Evolutionary conservation across 2,329 filamentous ascomycete species (phyloP), one percentile per base, ranked within the genome.

Genomic region (Trichoderma atrobrunneum): DNA sequence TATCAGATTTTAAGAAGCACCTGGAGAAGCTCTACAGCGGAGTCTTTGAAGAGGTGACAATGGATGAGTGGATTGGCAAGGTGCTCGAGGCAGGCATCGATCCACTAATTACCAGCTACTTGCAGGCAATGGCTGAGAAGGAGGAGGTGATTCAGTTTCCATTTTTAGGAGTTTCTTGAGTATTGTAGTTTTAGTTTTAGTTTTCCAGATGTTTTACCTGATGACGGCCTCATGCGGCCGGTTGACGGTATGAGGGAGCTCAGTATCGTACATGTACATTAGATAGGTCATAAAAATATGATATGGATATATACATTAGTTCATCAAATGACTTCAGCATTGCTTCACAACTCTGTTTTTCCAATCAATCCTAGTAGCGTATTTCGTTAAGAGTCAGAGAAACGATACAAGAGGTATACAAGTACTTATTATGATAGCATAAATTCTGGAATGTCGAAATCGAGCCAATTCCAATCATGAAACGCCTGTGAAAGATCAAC

Each of bases 401-500:
- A 51, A 21, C 2, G 2, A 3, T 21, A 51, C 8, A 51, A 51
- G 10, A 2, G 3, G 3, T 3, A 51, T 3, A 11, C 43, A n/a
- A 21, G 1, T 18, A 21, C 3, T 7, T 28, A 62, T 18, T 21
- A 70, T 36, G 67, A 51, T 36, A 61, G 24, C 57, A 62, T 28
- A n/a, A 70, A 34, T 7, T 70, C 67, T 1, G 67, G 30, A 62
- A 70, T 70, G 30, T 70, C 57, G 36, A 70, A 70, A 5, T 70
- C 57, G 3, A 70, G 67, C 67, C 67, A 70, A 39, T 70, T 70
- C 67, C 67, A 70, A 34, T 70, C 57, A 10, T 36, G 34, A n/a
- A 70, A 62, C 14, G 67, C 67, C 39, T 62, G 56, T 1, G 67
- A 62, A 11, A 62, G 28, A 16, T 70, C 57, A 2, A 28, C 57